Evolutionary conservation across 192 early-diverging fungal species (phyloP).

Genomic region (Mortierella claussenii): DNA sequence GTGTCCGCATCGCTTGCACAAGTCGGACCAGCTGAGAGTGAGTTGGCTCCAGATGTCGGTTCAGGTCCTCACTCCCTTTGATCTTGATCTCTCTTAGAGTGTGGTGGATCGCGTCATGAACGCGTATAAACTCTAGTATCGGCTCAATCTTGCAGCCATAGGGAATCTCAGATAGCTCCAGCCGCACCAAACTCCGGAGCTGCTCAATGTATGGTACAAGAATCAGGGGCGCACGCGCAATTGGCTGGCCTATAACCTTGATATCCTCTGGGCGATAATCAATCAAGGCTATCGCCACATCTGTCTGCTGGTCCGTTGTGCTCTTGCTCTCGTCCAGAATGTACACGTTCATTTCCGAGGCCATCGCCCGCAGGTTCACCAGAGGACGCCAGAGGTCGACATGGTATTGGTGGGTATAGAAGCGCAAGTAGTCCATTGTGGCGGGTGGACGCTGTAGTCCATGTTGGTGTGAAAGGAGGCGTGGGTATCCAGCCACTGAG

Average conservation of each 20-base stretch:
- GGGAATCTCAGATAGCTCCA: slow-evolving; percentile 38
- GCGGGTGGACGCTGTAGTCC: not conserved
- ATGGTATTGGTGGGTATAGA: slow-evolving; percentile 29
- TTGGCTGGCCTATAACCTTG: slow-evolving; percentile 26
- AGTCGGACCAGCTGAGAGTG: slow-evolving; percentile 21
- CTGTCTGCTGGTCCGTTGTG: slow-evolving; percentile 14
- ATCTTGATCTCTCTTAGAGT: slow-evolving; percentile 47
- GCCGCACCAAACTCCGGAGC: slow-evolving; percentile 26
- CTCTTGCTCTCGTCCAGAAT: slow-evolving; percentile 21
- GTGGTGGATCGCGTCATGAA: slow-evolving; percentile 33
- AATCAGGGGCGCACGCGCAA: slow-evolving; percentile 8
- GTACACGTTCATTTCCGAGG: not conserved
- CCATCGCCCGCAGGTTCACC: slow-evolving; percentile 1
- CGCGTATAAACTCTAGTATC: slow-evolving; percentile 42
- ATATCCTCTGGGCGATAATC: slow-evolving; percentile 26
- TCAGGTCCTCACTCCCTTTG: slow-evolving; percentile 33
- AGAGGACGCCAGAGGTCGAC: slow-evolving; percentile 27
- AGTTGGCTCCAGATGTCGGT: not conserved
- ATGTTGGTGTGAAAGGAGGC: not conserved
- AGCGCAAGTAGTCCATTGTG: slow-evolving; percentile 43
- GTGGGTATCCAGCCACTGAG: not conserved
- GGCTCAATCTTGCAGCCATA: slow-evolving; percentile 20
- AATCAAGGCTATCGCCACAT: slow-evolving; percentile 14
- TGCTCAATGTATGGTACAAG: slow-evolving; percentile 14
- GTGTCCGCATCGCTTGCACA: slow-evolving; percentile 39